Evolutionary conservation across 352 stramenopile genomes (phyloP).

Genomic region (Phytophthora cryptogea): DNA sequence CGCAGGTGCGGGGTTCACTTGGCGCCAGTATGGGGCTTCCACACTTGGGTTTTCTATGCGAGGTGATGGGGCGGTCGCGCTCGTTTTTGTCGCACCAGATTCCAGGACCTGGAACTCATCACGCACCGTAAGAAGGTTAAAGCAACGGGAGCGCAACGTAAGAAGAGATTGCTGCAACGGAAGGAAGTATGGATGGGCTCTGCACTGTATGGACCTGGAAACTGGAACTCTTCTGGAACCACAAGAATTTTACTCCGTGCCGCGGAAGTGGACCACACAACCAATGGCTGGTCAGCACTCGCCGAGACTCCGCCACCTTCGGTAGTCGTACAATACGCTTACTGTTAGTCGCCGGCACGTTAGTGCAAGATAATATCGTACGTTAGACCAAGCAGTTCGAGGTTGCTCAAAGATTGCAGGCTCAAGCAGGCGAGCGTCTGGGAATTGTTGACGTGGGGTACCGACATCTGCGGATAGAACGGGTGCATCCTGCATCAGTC

Average conservation of each 20-base stretch:
- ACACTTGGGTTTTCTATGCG: slow-evolving; percentile 19
- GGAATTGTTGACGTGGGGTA: too few relatives aligned
- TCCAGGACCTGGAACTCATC: not conserved
- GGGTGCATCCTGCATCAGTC: too few relatives aligned
- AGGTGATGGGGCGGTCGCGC: not conserved
- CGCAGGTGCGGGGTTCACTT: slow-evolving; percentile 3
- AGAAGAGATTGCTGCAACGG: not conserved
- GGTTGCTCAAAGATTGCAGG: too few relatives aligned
- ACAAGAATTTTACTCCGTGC: not conserved
- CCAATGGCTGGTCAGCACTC: slow-evolving; percentile 4
- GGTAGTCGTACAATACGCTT: too few relatives aligned
- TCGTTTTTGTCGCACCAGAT: not conserved
- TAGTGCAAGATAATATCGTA: too few relatives aligned
- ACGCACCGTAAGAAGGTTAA: not conserved
- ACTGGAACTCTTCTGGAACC: slow-evolving; percentile 3
- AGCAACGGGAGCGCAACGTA: not conserved
- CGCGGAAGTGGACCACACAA: not conserved
- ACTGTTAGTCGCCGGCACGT: too few relatives aligned
- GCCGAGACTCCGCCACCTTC: too few relatives aligned
- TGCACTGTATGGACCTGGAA: not conserved
- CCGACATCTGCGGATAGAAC: too few relatives aligned
- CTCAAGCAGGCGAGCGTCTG: too few relatives aligned
- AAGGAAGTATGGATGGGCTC: not conserved
- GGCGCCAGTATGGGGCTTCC: not conserved
- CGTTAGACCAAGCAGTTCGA: too few relatives aligned